Conservation (phyloP, 768 basidiomycete species). For the Panellus pusillus region DNA sequence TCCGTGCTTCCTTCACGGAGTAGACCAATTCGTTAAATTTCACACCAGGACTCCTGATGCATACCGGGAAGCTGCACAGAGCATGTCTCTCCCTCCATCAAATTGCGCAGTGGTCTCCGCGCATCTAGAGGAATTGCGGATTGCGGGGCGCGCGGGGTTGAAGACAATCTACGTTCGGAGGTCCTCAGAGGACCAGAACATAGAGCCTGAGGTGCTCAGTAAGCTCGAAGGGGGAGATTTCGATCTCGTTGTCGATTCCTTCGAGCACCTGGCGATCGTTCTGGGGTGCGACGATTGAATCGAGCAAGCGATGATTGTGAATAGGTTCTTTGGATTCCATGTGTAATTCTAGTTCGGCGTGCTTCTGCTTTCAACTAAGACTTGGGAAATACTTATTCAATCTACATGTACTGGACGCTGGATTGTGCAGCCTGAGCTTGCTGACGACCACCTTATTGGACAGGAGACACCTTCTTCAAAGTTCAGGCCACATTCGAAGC, state of each 20-base stretch:
- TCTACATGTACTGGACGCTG: no score
- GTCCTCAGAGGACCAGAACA: slow-evolving; percentile 32
- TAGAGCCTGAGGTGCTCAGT: slow-evolving; percentile 22
- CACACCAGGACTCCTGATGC: slow-evolving; percentile 30
- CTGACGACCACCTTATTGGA: no score
- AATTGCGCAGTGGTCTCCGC: slow-evolving; percentile 46
- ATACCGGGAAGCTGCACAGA: slow-evolving; percentile 37
- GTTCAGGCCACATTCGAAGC: no score
- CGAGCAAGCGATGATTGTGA: no score
- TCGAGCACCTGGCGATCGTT: slow-evolving; percentile 17
- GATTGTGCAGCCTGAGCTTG: no score
- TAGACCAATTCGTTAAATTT: not conserved
- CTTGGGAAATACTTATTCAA: no score
- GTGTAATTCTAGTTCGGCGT: no score
- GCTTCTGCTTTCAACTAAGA: no score
- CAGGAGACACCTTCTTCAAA: no score
- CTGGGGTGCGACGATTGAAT: slow-evolving; percentile 18
- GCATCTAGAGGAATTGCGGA: slow-evolving; percentile 39
- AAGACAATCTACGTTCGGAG: slow-evolving; percentile 44
- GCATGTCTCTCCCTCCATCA: slow-evolving; percentile 32
- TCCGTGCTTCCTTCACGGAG: not conserved
- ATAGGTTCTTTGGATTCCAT: no score
- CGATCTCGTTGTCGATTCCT: slow-evolving; percentile 36
- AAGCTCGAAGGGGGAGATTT: slow-evolving; percentile 42
- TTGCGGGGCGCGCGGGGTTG: slow-evolving; percentile 37